These are phyloP conservation scores for Kuraishia cidri DNA, from an alignment of 805 yeast genomes.

Conservation along the genomic window DNA sequence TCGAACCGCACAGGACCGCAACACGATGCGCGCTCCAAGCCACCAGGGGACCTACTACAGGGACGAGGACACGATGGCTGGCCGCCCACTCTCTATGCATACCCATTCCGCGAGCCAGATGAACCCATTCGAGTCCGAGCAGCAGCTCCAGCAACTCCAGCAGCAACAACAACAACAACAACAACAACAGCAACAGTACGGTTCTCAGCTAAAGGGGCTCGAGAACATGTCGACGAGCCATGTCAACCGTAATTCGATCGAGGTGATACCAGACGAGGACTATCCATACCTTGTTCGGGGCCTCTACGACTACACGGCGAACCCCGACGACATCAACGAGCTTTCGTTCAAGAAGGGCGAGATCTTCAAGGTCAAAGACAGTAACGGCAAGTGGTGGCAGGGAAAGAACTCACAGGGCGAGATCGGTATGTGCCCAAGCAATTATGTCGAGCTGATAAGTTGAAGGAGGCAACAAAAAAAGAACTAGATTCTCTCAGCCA, in stretches of 20 bases:
- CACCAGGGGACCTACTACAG: slow-evolving; percentile 8
- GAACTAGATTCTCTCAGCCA: too few relatives aligned
- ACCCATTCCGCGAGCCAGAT: slow-evolving; percentile 4
- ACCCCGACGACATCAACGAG: slow-evolving; percentile 89
- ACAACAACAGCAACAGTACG: slow-evolving; percentile 1
- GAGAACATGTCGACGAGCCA: slow-evolving; percentile 18
- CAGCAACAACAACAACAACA: too few relatives aligned
- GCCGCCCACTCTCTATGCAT: not conserved
- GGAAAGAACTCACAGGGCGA: slow-evolving; percentile 86
- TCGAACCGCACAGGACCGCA: slow-evolving; percentile 21
- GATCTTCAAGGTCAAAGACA: slow-evolving; percentile 83
- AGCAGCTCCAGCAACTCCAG: not conserved
- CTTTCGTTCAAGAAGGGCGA: slow-evolving; percentile 87
- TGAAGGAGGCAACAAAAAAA: too few relatives aligned
- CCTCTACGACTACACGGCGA: slow-evolving; percentile 78
- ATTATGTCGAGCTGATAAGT: slow-evolving; percentile 73
- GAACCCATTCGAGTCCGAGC: slow-evolving; percentile 8
- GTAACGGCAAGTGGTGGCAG: slow-evolving; percentile 98
- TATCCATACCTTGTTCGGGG: slow-evolving; percentile 87
- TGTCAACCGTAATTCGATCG: slow-evolving; percentile 7
- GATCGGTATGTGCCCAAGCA: slow-evolving; percentile 94
- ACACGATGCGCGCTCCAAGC: not conserved
- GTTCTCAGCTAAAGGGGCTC: slow-evolving; percentile 23
- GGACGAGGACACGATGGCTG: slow-evolving; percentile 7
- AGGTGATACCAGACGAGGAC: slow-evolving; percentile 18